Percentiles rank a stretch among this genome's conserved stretches.
phyloP scores from a whole-genome alignment of 139 green algal species.

The Chlamydomonas sp. region DNA sequence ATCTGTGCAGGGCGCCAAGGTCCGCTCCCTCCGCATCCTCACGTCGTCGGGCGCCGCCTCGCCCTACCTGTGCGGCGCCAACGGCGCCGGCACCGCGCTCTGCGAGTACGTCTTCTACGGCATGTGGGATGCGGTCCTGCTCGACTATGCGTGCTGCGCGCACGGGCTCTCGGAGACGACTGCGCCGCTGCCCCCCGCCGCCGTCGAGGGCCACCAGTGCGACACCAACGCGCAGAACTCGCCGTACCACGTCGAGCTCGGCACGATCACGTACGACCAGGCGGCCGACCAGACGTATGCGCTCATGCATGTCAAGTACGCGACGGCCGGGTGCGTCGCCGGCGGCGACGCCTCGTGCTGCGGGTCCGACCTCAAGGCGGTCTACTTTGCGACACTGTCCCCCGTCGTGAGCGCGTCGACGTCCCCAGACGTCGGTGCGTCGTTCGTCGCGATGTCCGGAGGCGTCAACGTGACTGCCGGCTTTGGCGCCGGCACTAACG shows the following conservation, averaged over 20 bases:
- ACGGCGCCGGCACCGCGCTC: slow-evolving; percentile 17
- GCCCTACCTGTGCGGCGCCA: slow-evolving; percentile 19
- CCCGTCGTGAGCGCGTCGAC: neutral
- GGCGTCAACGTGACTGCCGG: slow-evolving; percentile 23
- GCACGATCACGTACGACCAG: neutral
- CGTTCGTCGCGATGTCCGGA: neutral
- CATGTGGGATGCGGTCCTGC: slow-evolving; percentile 15
- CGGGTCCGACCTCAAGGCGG: slow-evolving; percentile 26
- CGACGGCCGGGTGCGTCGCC: slow-evolving; percentile 14
- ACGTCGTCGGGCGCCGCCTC: too few species aligned
- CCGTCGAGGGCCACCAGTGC: neutral
- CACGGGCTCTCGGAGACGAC: slow-evolving; percentile 24
- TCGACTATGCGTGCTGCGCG: slow-evolving; percentile 33
- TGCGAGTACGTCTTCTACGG: slow-evolving; percentile 40
- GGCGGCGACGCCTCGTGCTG: slow-evolving; percentile 24
- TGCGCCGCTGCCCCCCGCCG: neutral
- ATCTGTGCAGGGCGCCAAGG: too few species aligned
- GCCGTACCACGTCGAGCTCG: slow-evolving; percentile 22
- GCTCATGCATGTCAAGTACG: slow-evolving; percentile 17
- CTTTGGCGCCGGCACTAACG: slow-evolving; percentile 18
- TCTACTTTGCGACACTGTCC: slow-evolving; percentile 11
- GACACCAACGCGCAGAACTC: slow-evolving; percentile 28
- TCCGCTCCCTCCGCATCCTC: too few species aligned
- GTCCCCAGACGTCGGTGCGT: neutral
- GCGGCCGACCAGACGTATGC: neutral